A percentile compares a stretch with the other conserved stretches of the same genome.
Evolutionary conservation across 2,329 filamentous ascomycete species (phyloP).

Genomic region (Bertia moriformis): DNA sequence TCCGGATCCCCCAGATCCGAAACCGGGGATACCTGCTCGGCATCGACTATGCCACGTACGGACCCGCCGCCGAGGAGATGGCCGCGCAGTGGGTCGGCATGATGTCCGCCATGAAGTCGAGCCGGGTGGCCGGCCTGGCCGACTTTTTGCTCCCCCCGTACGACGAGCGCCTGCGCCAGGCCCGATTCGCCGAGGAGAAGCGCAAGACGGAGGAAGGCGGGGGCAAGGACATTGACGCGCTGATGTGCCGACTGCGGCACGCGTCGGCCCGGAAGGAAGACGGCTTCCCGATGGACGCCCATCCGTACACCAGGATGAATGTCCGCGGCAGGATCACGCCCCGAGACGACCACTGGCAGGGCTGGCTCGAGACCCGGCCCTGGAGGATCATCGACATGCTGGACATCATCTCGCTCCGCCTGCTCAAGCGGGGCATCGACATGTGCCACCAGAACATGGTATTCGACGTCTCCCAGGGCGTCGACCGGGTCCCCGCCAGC

Average conservation of each 20-base stretch:
- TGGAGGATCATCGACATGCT: slow-evolving; percentile 51
- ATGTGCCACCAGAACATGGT: slow-evolving; percentile 25
- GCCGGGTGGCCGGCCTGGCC: slow-evolving; percentile 45
- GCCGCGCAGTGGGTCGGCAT: slow-evolving; percentile 23
- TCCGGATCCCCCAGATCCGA: slow-evolving; percentile 60
- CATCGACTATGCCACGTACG: slow-evolving; percentile 25
- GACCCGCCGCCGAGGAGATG: slow-evolving; percentile 9
- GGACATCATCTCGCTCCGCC: slow-evolving; percentile 44
- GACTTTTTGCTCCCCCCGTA: slow-evolving; percentile 43
- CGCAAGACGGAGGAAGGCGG: slow-evolving; percentile 13
- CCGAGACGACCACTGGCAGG: slow-evolving; percentile 37
- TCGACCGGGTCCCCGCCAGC: slow-evolving; percentile 39
- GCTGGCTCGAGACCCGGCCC: slow-evolving; percentile 32
- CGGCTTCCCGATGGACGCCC: slow-evolving; percentile 32
- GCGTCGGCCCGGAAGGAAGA: slow-evolving; percentile 31
- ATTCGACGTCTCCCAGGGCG: slow-evolving; percentile 59
- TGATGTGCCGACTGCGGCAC: slow-evolving; percentile 43
- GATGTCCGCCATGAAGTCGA: slow-evolving; percentile 32
- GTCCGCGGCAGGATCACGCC: slow-evolving; percentile 33
- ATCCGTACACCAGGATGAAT: slow-evolving; percentile 45
- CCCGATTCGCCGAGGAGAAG: slow-evolving; percentile 30
- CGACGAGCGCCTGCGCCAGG: slow-evolving; percentile 34
- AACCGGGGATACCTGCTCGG: slow-evolving; percentile 43
- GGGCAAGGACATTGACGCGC: slow-evolving; percentile 29
- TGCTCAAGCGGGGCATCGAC: slow-evolving; percentile 34